phyloP scores from a whole-genome alignment of 2,329 filamentous ascomycete species.

The Penicillium glabrum region DNA sequence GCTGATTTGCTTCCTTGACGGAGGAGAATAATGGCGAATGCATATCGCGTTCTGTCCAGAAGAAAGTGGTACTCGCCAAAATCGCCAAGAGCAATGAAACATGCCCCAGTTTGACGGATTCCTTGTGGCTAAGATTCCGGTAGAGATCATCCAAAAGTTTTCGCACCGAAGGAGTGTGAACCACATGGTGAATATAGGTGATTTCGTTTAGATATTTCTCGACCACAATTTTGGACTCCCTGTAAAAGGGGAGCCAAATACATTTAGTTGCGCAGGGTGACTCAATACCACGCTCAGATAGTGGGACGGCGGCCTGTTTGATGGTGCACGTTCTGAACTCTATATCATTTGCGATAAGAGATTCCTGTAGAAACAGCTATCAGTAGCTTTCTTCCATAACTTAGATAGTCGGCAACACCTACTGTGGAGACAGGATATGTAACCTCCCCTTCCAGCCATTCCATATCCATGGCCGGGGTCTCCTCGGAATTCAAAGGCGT shows the following conservation, averaged over 20 bases:
- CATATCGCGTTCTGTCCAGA: constrained; percentile 28
- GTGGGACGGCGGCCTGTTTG: background rate
- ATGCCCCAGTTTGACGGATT: constrained; percentile 23
- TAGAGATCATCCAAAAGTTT: constrained; percentile 31
- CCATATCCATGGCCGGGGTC: constrained; percentile 4
- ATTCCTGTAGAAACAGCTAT: background rate
- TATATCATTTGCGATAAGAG: constrained; percentile 3
- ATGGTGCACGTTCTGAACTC: constrained; percentile 16
- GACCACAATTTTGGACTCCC: constrained; percentile 33
- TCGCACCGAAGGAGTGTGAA: constrained; percentile 31
- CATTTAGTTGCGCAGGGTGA: constrained; percentile 12
- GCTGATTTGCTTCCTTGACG: constrained; percentile 26
- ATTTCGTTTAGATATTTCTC: constrained; percentile 34
- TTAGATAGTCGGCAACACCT: background rate
- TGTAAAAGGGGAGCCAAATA: constrained; percentile 36
- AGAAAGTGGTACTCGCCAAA: constrained; percentile 31
- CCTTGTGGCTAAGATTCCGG: constrained; percentile 16
- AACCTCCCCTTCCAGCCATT: constrained; percentile 18
- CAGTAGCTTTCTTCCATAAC: background rate
- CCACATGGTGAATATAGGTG: constrained; percentile 36
- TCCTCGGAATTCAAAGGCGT: background rate
- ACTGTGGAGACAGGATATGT: constrained; percentile 10
- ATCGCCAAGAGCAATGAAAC: constrained; percentile 34
- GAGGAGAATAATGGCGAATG: constrained; percentile 13
- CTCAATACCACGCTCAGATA: background rate